Evolutionary conservation across 169 alveolate species (phyloP), one percentile per base, ranked within the genome.

Genomic region (Cryptosporidium tyzzeri): DNA sequence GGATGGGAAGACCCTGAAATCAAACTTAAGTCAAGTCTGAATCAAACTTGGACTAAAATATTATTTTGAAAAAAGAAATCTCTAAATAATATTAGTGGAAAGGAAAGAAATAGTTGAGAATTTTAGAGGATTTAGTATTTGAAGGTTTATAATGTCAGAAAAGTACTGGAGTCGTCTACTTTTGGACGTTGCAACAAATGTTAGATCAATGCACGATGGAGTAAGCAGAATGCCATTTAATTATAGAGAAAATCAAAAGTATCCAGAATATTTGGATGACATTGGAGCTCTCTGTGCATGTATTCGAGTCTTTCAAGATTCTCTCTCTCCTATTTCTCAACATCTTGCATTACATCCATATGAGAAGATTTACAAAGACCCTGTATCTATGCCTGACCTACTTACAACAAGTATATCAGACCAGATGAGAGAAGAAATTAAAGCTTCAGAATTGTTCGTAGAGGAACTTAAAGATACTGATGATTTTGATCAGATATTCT

Each of bases 261-360:
- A 80, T 41, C 74, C 89, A 6, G 80, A 80, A 62, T 80, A 80
- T 41, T 62, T 80, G 67, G 75, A 80, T 80, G 89, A 80, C 14
- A 80, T 80, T 61, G 89, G 89, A 21, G 89, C 89, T 10, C 53
- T 80, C 0, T 80, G 89, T 80, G 89, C 89, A 16, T 80, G 89
- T 41, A 65, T 80, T 39, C 16, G 89, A 26, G 75, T 80, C 14
- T 80, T 80, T 59, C 89, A 80, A 29, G 89, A 80, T 29, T 18
- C 89, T 21, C 26, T 80, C 10, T 48, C 89, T 50, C 89, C 89
- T 10, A 41, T 41, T 26, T 80, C 89, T 18, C 89, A 80, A 67
- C 74, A 80, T 41, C 41, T 80, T 29, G 71, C 69, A 5, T 18
- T 80, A 55, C 67, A 62, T 48, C 89, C 89, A n/a, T 80, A 41